Base-by-base conservation (phyloP, 805 yeast genomes). In the Cyberlindnera saturnus region DNA sequence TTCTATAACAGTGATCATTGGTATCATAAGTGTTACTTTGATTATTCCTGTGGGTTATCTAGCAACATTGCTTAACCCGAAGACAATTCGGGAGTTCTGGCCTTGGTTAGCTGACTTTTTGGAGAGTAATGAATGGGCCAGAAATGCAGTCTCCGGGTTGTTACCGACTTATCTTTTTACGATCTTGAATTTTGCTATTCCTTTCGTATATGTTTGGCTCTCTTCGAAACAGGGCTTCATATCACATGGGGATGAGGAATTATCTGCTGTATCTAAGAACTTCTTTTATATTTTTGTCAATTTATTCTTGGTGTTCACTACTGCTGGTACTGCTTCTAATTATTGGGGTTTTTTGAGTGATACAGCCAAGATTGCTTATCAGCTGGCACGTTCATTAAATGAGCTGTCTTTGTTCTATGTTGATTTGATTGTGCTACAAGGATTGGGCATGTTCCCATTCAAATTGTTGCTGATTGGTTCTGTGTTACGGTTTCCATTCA, bases 261-360 rank as follows among this genome's bases (percentile, higher is more conserved):
- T 89, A 15, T 84, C 96, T 0, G 78, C 89, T 19, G 95, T 91
- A 3, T 81, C 93, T 23, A 91, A 91, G 65, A 93, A 93, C 67
- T 91, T 90, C 66, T 90, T 93, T 61, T 93, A 89, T 63, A 85
- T 90, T 32, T 93, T 93, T 66, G 95, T 91, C 50, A 91, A 91
- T 63, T 72, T 93, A 74, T 93, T 91, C 59, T 70, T 91, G 58
- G 96, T 91, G 23, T 93, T 93, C 67, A 91, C 98, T 1, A 75
- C 90, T 56, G 95, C 95, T 7, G 96, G 96, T 49, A 87, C 96
- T 1, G 91, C 93, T 1, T 81, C 93, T 6, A 79, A 80, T 52
- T 79, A 79, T 50, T 81, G 87, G 86, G 82, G 84, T 35, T 79
- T 80, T 48, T 69, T 90, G 40, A 85, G 87, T 59, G 98, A 93